These are phyloP conservation scores for Heterobasidion annosum DNA, from an alignment of 1,284 basidiomycete genomes.

Conservation along the genomic window DNA sequence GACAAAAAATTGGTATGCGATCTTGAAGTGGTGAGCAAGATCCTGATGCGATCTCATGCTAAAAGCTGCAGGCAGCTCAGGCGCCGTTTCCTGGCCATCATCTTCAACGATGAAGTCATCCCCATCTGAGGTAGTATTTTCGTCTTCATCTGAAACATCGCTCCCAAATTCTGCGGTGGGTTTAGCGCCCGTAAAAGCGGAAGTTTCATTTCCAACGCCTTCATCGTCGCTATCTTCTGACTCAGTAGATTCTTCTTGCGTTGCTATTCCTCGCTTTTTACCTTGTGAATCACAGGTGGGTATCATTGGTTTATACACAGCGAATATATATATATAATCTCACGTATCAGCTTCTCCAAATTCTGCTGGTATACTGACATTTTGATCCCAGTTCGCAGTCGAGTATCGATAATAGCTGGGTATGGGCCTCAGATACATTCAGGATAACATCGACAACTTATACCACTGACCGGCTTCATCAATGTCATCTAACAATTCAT, in stretches of 20 bases:
- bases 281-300: slow-evolving; percentile 1
- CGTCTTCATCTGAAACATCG: slow-evolving; percentile 11
- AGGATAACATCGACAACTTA: neutral
- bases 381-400: slow-evolving; percentile 54
- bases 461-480: slow-evolving; percentile 41
- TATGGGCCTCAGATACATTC: neutral
- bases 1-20: slow-evolving; percentile 79
- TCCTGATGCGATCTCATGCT: slow-evolving; percentile 73
- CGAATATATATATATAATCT: slow-evolving; percentile 11
- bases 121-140: slow-evolving; percentile 24
- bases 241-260: slow-evolving; percentile 1
- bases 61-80: slow-evolving; percentile 62
- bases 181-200: slow-evolving; percentile 19
- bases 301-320: slow-evolving; percentile 1
- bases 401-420: slow-evolving; percentile 52
- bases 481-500: slow-evolving; percentile 45
- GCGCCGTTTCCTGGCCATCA: slow-evolving; percentile 30
- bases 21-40: slow-evolving; percentile 70
- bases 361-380: slow-evolving; percentile 52
- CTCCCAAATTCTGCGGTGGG: slow-evolving; percentile 6
- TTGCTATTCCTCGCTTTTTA: neutral
- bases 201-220: slow-evolving; percentile 8
- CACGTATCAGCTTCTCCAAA: slow-evolving; percentile 57
- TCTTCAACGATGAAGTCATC: slow-evolving; percentile 72
- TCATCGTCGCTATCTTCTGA: neutral